Evolutionary conservation across 768 basidiomycete species (phyloP), one percentile per base, ranked within the genome.

Genomic region (Lactifluus hygrophoroides): DNA sequence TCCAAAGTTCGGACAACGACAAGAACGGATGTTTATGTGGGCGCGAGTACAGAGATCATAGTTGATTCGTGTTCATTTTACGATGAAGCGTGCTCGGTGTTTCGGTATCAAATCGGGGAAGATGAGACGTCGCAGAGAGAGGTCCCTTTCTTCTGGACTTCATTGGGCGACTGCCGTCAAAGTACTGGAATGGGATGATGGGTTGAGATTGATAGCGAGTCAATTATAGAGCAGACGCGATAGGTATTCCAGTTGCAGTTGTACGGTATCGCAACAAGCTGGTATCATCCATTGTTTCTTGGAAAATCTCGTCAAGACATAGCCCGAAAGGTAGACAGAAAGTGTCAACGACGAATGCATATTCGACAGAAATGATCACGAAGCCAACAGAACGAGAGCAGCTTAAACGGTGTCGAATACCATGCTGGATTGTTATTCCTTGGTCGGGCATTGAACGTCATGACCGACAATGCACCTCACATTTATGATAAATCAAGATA

Each of bases 1-100:
- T 30, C 34, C 35, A 57, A 56, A 50, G 49, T 57, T 42, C 56
- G 56, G 46, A 47, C 23, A n/a, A 25, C 9, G 6, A 49, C 4
- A n/a, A n/a, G n/a, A 8, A 40, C 40, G 19, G 11, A 38, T 32
- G 40, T 44, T n/a, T 47, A 25, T 16, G 28, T 27, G 16, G 46
- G 28, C 6, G 7, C 19, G 5, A 5, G 43, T 43, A 30, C 19
- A 30, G 10, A 8, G 51, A 11, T 11, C 13, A 32, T 23, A 5
- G 23, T 2, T 25, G 35, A 11, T 19, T 4, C 10, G 37, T 27
- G 37, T 38, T 19, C 25, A 23, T 19, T 11, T n/a, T 48, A 9
- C 7, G 17, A 48, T 8, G 25, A 25, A 17, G 16, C 13, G 45
- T 8, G 45, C 25, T 28, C 21, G 9, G 30, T 16, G 40, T 11